phyloP scores from a whole-genome alignment of 176 grass and related monocot species.

The Tillandsia leiboldiana region DNA sequence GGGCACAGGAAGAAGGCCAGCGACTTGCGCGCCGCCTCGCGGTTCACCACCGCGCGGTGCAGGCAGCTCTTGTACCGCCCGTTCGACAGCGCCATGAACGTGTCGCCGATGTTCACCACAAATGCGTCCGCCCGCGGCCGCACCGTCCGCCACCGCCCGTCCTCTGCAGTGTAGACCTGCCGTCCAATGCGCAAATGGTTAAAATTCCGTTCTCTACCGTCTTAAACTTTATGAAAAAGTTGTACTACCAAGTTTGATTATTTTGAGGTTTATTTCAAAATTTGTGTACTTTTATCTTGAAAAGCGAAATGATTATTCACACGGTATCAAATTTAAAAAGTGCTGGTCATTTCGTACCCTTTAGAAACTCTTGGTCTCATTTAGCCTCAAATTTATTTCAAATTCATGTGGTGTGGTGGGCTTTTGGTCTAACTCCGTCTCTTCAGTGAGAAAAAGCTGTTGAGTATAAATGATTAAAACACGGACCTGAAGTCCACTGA shows the following conservation, averaged over 20 bases:
- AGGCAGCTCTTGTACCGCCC: constrained; percentile 72
- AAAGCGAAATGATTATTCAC: no score
- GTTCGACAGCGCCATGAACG: constrained; percentile 66
- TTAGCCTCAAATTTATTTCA: neutral
- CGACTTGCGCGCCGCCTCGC: constrained; percentile 35
- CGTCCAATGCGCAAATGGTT: no score
- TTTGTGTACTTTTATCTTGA: no score
- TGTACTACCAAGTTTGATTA: no score
- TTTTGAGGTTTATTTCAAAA: no score
- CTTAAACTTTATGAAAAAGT: no score
- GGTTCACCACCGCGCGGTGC: constrained; percentile 84
- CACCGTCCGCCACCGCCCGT: no score
- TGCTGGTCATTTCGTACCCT: no score
- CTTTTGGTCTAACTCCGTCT: constrained; percentile 38
- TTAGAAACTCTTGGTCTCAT: no score
- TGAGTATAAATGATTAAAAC: constrained; percentile 24
- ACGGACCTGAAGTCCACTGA: constrained; percentile 75
- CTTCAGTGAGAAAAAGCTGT: constrained; percentile 75
- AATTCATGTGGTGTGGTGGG: neutral
- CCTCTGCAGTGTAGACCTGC: no score
- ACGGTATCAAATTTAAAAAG: no score
- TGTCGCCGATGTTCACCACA: neutral
- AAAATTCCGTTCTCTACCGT: no score
- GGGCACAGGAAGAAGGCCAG: constrained; percentile 92
- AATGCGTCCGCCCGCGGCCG: neutral